These are phyloP conservation scores for Leishmania turanica DNA, from an alignment of 208 protist genomes.

Conservation along the genomic window DNA sequence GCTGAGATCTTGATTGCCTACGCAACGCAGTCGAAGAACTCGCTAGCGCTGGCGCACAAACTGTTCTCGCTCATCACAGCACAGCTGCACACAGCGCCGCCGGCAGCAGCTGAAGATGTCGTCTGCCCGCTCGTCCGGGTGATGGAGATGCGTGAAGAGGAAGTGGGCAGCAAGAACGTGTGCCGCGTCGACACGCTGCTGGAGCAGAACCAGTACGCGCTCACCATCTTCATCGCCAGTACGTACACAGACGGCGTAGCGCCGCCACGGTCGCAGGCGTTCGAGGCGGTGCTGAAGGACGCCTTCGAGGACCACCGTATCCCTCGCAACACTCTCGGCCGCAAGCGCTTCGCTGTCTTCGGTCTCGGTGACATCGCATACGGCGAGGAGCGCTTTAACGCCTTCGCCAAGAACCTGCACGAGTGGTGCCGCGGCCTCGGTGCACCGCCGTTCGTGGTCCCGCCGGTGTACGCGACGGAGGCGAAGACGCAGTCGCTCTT, in stretches of 20 bases:
- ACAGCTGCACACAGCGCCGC: constrained; percentile 18
- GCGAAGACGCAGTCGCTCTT: constrained; percentile 54
- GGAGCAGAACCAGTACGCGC: constrained; percentile 38
- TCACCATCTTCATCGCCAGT: constrained; percentile 78
- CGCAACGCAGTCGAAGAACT: constrained; percentile 63
- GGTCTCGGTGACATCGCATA: constrained; percentile 90
- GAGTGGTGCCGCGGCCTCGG: constrained; percentile 73
- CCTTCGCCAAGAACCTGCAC: constrained; percentile 77
- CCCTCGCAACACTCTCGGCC: constrained; percentile 50
- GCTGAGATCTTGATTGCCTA: constrained; percentile 69
- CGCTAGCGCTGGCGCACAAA: constrained; percentile 63
- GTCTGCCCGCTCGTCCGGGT: constrained; percentile 23
- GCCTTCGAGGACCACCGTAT: constrained; percentile 85
- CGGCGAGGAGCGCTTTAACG: constrained; percentile 74
- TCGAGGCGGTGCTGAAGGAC: constrained; percentile 77
- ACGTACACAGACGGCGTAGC: constrained; percentile 82
- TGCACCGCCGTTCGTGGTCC: constrained; percentile 65
- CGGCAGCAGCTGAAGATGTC: neutral
- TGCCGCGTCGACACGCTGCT: constrained; percentile 58
- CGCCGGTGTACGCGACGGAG: constrained; percentile 84
- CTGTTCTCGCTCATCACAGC: constrained; percentile 46
- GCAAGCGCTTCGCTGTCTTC: constrained; percentile 84
- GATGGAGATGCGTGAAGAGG: constrained; percentile 35
- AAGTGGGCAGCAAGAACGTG: constrained; percentile 5
- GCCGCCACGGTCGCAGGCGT: constrained; percentile 59